Evolutionary conservation across 371 early-diverging fungal genomes (phyloP), one percentile per base, ranked within the genome.

Genomic region (Basidiobolus meristosporus): DNA sequence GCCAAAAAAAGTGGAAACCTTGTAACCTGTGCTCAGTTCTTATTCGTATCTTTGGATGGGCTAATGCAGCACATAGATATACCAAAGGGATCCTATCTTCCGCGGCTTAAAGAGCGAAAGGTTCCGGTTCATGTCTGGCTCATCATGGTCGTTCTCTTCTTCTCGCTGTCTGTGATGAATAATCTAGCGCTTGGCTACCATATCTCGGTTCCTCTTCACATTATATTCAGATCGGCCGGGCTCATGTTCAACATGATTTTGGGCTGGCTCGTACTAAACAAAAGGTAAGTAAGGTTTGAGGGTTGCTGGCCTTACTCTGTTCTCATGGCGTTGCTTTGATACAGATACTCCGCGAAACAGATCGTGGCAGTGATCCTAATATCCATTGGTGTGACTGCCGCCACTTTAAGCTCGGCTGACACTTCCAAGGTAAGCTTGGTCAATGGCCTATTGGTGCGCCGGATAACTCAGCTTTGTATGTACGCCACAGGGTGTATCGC

Each of bases 161-260:
- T 77, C 50, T 43, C 62, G 3, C 74, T 77, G 1, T 87, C 88
- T 0, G 58, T 79, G 2, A 50, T 89, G 38, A 90, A 89, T 45
- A 90, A 89, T 46, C 48, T 72, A 41, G 82, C 88, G 0, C 58
- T 89, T 7, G 82, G 76, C 3, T 87, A 69, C 47, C 60, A 63
- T 35, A 82, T 90, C 29, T 71, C 85, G 5, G 70, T 90, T 31
- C 87, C 87, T 3, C 49, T 90, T 37, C 91, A 90, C 48, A 90
- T 90, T 39, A 77, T 90, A 38, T 90, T 90, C 46, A 63, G 88
- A 35, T 79, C 81, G 6, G 81, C 79, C 21, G 75, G 82, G 16
- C 57, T 90, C 33, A 66, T 86, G 46, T 68, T 83, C 21, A 85
- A 79, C 48, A 86, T 90, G 89, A 48, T 72, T 4, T 55, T 86